A percentile compares a stretch with the other conserved stretches of the same genome.
Evolutionary conservation across 2,329 filamentous ascomycete genomes (phyloP).

Genomic region (Cercospora brassicicola): DNA sequence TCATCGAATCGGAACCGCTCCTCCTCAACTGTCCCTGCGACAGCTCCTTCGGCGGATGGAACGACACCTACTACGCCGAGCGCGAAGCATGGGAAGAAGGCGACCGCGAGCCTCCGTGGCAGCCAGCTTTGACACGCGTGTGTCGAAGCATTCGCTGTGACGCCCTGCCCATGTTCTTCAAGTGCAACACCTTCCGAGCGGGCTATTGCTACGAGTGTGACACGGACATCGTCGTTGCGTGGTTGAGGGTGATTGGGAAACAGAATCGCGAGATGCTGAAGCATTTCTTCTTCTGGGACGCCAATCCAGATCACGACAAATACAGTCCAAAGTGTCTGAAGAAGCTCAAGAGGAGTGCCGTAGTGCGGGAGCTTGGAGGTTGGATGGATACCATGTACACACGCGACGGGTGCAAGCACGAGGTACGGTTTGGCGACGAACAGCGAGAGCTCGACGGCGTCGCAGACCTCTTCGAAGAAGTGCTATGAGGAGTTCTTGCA

Average conservation of each 20-base stretch:
- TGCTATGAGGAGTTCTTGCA: neutral
- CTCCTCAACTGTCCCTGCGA: constrained; percentile 30
- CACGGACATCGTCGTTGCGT: constrained; percentile 17
- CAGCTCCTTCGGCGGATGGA: constrained; percentile 25
- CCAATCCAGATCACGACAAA: constrained; percentile 20
- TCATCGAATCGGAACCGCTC: constrained; percentile 22
- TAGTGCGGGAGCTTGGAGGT: constrained; percentile 19
- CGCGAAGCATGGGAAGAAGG: constrained; percentile 24
- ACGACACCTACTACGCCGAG: constrained; percentile 19
- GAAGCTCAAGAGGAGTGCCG: constrained; percentile 17
- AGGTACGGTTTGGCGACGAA: constrained; percentile 15
- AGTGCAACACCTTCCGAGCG: constrained; percentile 25
- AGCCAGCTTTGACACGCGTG: constrained; percentile 27
- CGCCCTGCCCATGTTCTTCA: constrained; percentile 31
- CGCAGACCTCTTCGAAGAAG: constrained; percentile 17
- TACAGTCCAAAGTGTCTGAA: constrained; percentile 21
- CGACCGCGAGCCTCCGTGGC: constrained; percentile 19
- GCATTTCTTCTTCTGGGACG: constrained; percentile 24
- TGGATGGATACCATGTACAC: constrained; percentile 14
- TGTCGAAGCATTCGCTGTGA: constrained; percentile 25
- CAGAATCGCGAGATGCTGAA: constrained; percentile 22
- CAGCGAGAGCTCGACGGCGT: constrained; percentile 19
- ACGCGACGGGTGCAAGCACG: constrained; percentile 19
- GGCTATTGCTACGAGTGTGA: constrained; percentile 29
- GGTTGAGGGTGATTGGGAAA: constrained; percentile 23